Conservation (phyloP, 2,329 filamentous ascomycete species). For the Ceratocystis eucalypticola region DNA sequence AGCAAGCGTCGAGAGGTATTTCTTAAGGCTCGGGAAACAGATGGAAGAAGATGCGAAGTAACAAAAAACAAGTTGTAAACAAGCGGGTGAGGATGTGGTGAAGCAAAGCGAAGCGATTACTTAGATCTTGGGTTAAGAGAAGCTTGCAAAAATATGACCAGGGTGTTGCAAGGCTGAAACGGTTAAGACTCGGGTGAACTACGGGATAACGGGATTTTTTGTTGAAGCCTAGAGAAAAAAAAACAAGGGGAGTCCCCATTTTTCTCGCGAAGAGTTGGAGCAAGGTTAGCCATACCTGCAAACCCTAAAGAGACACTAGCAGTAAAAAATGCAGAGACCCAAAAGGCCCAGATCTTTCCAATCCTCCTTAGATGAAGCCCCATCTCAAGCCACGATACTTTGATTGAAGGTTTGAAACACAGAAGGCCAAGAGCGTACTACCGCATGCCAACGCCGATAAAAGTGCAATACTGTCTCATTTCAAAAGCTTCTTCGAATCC, state of each 20-base stretch:
- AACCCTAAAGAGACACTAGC: not conserved
- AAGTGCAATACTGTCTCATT: not conserved
- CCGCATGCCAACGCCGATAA: not conserved
- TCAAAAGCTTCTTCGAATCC: not conserved
- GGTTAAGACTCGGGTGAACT: constrained; percentile 2
- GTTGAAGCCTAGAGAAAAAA: not conserved
- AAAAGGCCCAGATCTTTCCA: not conserved
- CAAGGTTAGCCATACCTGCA: not conserved
- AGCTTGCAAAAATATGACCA: constrained; percentile 6
- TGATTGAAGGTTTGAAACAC: not conserved
- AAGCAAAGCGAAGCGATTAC: constrained; percentile 8
- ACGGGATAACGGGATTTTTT: not conserved
- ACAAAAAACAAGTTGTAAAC: constrained; percentile 10
- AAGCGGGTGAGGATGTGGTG: constrained; percentile 11
- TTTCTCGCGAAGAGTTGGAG: not conserved
- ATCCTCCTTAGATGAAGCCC: not conserved
- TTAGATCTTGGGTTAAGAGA: constrained; percentile 4
- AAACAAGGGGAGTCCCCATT: not conserved
- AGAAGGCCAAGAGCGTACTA: not conserved
- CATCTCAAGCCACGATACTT: not conserved
- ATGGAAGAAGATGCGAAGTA: constrained; percentile 11
- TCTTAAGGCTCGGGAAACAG: not conserved
- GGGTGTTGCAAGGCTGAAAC: constrained; percentile 13
- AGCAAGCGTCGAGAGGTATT: constrained; percentile 26
- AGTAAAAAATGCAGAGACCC: not conserved